phyloP scores from a whole-genome alignment of 345 rosid genomes.

The Euclidium syriacum region DNA sequence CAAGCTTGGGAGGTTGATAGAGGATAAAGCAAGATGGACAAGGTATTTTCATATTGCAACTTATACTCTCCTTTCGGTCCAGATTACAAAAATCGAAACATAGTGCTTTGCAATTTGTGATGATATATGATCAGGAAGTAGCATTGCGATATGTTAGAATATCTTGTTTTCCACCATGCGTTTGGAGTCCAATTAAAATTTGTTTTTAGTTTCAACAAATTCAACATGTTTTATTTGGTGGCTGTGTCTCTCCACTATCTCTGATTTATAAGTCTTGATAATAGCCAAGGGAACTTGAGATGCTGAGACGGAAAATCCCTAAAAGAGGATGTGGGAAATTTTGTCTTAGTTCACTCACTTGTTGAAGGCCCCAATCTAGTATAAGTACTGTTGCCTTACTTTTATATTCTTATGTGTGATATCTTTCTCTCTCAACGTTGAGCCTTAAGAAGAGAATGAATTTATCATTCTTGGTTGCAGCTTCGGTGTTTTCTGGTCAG shows the following conservation, averaged over 20 bases:
- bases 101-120: constrained; percentile 4
- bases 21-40: constrained; percentile 90
- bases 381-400: constrained; percentile 25
- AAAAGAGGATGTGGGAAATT: constrained; percentile 23
- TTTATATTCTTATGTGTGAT: constrained; percentile 6
- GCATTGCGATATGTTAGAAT: not conserved
- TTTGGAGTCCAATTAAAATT: not conserved
- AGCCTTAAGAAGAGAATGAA: constrained; percentile 2
- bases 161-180: constrained; percentile 7
- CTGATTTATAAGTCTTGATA: constrained; percentile 20
- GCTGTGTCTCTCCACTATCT: constrained; percentile 21
- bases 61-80: not conserved
- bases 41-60: constrained; percentile 48
- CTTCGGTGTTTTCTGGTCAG: constrained; percentile 84
- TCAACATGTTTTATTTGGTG: constrained; percentile 1
- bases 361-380: constrained; percentile 28
- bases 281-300: constrained; percentile 24
- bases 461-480: constrained; percentile 46
- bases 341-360: constrained; percentile 30
- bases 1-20: constrained; percentile 76
- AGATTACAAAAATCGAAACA: not conserved
- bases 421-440: constrained; percentile 15
- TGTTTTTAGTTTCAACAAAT: not conserved
- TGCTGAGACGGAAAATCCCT: constrained; percentile 26
- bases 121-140: constrained; percentile 9